Evolutionary conservation across 1,284 basidiomycete genomes (phyloP), one percentile per base, ranked within the genome.

Genomic region (Sphagnurus paluster): DNA sequence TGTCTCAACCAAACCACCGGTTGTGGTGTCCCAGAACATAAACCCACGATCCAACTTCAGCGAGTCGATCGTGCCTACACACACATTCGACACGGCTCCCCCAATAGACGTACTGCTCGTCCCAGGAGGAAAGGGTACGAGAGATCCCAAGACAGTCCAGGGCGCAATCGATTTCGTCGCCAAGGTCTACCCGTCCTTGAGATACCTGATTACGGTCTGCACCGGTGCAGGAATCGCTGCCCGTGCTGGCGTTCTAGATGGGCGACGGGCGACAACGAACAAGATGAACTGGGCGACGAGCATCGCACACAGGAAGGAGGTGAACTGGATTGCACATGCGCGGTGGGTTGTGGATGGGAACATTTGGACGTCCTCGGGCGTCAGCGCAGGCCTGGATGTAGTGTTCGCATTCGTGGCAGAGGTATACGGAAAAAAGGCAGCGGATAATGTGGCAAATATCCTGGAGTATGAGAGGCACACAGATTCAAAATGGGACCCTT

Each of bases 161-260:
- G 43, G 54, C 20, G 49, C 60, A 13, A 59, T 71, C 39, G 58
- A 62, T 13, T 76, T 70, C 52, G 61, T 76, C 16, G 58, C 49
- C 34, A 50, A 54, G 14, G 60, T 65, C 14, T 70, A 68, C 39
- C 68, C 69, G 5, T 58, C 59, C 4, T 58, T 74, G 5, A 61
- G 63, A 43, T 74, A 75, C 52, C 50, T 76, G 17, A 53, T 77
- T 46, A 71, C 72, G 7, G 67, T 75, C 3, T 77, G 75, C 53
- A 74, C 70, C 6, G 75, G 75, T 7, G 66, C 72, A 11, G 55
- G 59, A 24, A 39, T 75, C 25, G 64, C 67, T 5, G 74, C 73
- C 0, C 62, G 61, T 2, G 63, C 72, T 1, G 74, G 72, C 0
- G 51, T 73, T 1, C 56, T 76, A 14, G 70, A 75, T 38, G 72